Evolutionary conservation across 2,329 filamentous ascomycete species (phyloP), one percentile per base, ranked within the genome.

Genomic region (Exophiala bonariae): DNA sequence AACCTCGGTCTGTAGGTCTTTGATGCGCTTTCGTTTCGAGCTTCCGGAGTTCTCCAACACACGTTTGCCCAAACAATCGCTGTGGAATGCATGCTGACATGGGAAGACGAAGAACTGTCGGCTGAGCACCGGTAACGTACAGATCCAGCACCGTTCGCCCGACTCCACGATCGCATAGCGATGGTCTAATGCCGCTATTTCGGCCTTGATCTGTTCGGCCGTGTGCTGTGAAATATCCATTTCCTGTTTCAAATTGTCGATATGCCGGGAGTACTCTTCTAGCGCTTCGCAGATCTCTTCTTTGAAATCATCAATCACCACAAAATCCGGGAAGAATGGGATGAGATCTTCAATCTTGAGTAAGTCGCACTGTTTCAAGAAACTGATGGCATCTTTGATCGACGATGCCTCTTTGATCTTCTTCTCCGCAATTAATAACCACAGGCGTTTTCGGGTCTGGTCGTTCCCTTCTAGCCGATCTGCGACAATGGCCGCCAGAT

Each of bases 221-320:
- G 93, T 97, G 52, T 84, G 82, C 8, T 89, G 87, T 3, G 85
- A 89, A 63, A 96, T 89, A 66, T 99, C 93, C 93, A 99, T 99
- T 67, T 97, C 92, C 56, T 85, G 83, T 63, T 91, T 90, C 31
- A 99, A 74, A 2, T 76, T 77, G 61, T 97, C 93, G 57, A 99
- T 99, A 58, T 89, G 89, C 30, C 88, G 86, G 37, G 84, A 87
- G 71, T 99, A 99, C 55, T 95, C 88, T 68, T 99, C 93, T 1
- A 99, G 78, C 1, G 95, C 93, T 0, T 82, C 77, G 70, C 93
- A 99, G 30, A 99, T 97, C 66, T 99, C 93, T 55, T 97, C 91
- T 65, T 97, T 96, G 78, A 99, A 99, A 67, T 97, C 93, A 64
- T 99, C 93, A 53, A 99, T 97, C 41, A 97, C 87, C 18, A 97